A percentile compares a stretch with the other conserved stretches of the same genome.
These are phyloP conservation scores for Colletotrichum ledebouriae DNA, from an alignment of 2,329 filamentous ascomycete genomes.

Conservation along the genomic window DNA sequence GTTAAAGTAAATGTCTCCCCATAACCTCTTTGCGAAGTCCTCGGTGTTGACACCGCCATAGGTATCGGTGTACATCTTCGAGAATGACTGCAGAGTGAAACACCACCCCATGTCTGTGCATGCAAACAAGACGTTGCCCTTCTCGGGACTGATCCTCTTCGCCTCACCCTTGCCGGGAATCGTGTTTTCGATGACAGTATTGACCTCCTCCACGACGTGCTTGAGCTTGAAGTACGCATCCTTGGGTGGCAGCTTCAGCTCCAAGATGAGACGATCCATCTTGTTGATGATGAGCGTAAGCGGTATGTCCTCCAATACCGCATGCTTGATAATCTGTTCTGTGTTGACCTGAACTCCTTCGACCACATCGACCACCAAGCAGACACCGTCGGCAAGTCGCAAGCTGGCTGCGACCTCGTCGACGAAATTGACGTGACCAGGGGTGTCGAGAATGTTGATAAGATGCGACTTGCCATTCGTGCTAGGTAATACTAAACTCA, in stretches of 20 bases:
- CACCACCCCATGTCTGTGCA: constrained; percentile 96
- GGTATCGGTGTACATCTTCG: constrained; percentile 94
- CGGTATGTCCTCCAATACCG: constrained; percentile 89
- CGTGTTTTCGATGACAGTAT: constrained; percentile 91
- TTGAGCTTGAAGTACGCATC: constrained; percentile 99
- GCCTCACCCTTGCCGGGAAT: constrained; percentile 84
- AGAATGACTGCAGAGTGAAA: constrained; percentile 93
- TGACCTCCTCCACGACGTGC: constrained; percentile 98
- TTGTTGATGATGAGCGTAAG: constrained; percentile 96
- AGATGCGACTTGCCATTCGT: constrained; percentile 95
- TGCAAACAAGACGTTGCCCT: constrained; percentile 97
- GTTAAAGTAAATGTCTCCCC: constrained; percentile 98
- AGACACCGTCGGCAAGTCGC: constrained; percentile 90
- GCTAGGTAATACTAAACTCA: constrained; percentile 90
- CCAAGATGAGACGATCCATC: constrained; percentile 93
- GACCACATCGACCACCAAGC: constrained; percentile 94
- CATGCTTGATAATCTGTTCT: constrained; percentile 97
- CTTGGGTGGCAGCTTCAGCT: constrained; percentile 91
- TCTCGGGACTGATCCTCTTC: constrained; percentile 90
- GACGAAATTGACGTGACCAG: constrained; percentile 97
- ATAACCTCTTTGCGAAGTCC: constrained; percentile 88
- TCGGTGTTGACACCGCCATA: constrained; percentile 85
- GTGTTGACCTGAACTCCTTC: constrained; percentile 99
- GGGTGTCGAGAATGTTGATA: constrained; percentile 94
- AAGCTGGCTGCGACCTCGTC: constrained; percentile 94